Conservation (phyloP, 495 filamentous ascomycete genomes). For the Podospora bellae-mahoneyi region DNA sequence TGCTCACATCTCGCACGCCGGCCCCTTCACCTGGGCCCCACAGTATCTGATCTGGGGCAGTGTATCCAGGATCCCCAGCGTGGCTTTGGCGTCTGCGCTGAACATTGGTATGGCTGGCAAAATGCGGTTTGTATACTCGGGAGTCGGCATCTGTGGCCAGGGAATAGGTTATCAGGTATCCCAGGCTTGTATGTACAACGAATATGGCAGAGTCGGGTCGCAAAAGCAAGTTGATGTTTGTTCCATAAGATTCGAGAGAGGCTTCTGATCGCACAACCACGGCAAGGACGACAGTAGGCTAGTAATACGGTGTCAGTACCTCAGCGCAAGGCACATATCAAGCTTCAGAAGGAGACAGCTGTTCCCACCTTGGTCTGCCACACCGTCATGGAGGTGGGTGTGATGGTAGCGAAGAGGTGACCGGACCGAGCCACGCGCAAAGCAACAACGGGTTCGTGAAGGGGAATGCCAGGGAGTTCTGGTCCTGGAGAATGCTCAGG, state of each 20-base stretch:
- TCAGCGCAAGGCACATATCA: slow-evolving; percentile 1
- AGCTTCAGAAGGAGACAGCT: slow-evolving; percentile 22
- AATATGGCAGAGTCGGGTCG: slow-evolving; percentile 89
- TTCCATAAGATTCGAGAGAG: slow-evolving; percentile 79
- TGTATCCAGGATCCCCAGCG: slow-evolving; percentile 55
- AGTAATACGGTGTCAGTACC: slow-evolving; percentile 18
- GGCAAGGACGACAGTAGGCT: slow-evolving; percentile 89
- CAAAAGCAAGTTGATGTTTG: slow-evolving; percentile 77
- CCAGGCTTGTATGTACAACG: slow-evolving; percentile 82
- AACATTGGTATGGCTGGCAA: slow-evolving; percentile 61
- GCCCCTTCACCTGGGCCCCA: slow-evolving; percentile 69
- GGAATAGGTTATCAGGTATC: slow-evolving; percentile 92
- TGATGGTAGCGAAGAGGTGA: slow-evolving; percentile 86
- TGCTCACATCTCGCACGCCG: slow-evolving; percentile 77
- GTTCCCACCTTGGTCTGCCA: slow-evolving; percentile 87
- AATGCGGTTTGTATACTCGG: slow-evolving; percentile 78
- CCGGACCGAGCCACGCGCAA: slow-evolving; percentile 78
- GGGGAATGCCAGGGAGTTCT: slow-evolving; percentile 16
- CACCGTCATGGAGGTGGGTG: slow-evolving; percentile 71
- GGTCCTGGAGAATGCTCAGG: slow-evolving; percentile 15
- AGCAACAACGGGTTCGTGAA: slow-evolving; percentile 63
- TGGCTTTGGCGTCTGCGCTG: slow-evolving; percentile 70
- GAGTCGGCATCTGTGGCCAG: slow-evolving; percentile 79
- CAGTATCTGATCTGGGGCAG: slow-evolving; percentile 51
- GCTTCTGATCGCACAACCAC: slow-evolving; percentile 73